Conservation (phyloP, 1,284 basidiomycete species). For the Inonotus obliquus region DNA sequence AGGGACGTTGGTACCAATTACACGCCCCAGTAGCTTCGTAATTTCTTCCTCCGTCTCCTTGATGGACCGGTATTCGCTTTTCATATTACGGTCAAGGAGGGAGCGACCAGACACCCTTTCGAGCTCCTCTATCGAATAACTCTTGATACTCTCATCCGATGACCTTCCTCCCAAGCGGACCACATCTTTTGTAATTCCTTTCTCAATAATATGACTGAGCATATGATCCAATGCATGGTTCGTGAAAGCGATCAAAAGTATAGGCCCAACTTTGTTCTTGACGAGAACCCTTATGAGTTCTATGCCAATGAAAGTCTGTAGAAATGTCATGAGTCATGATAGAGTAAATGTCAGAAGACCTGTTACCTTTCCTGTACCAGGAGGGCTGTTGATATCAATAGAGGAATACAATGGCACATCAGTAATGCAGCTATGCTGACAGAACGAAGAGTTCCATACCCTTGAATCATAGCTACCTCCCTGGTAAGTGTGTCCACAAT, state of each 20-base stretch:
- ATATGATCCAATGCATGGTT: conserved; percentile 76
- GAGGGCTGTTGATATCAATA: conserved; percentile 43
- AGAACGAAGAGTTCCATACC: conserved; percentile 38
- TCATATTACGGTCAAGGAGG: conserved; percentile 31
- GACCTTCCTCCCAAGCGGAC: conserved; percentile 61
- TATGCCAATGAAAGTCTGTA: conserved; percentile 60
- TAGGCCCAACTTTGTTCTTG: conserved; percentile 43
- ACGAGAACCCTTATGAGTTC: conserved; percentile 62
- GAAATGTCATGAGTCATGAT: neutral
- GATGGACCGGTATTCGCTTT: neutral
- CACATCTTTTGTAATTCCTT: conserved; percentile 53
- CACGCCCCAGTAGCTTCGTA: neutral
- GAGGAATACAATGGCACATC: neutral
- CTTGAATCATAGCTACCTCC: conserved; percentile 65
- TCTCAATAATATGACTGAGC: conserved; percentile 55
- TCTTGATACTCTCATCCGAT: conserved; percentile 50
- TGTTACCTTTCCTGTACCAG: conserved; percentile 68
- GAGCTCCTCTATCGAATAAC: conserved; percentile 52
- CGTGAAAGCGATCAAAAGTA: conserved; percentile 68
- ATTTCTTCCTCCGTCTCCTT: conserved; percentile 7
- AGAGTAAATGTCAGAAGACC: neutral
- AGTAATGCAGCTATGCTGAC: neutral
- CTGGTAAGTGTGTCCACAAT: conserved; percentile 54
- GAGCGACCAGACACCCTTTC: conserved; percentile 43
- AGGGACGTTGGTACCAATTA: neutral